Base-by-base conservation (phyloP, 306 rosid genomes). In the Mucuna pruriens region DNA sequence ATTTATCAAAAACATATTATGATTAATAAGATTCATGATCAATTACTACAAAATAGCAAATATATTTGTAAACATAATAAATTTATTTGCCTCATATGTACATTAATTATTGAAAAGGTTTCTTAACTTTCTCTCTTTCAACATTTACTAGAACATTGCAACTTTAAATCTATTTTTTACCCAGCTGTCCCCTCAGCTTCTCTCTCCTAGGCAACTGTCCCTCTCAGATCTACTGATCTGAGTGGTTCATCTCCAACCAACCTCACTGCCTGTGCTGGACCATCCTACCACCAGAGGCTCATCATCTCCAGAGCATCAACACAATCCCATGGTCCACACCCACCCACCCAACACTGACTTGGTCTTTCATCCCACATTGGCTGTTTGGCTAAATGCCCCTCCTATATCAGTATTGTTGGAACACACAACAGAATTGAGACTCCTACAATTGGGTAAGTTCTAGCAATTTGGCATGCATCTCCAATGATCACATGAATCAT, bases 311-410 rank as follows among this genome's bases (percentile, higher is more conserved):
- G 54, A 36, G 40, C 65, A 77, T 34, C 19, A 39, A 45, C 9
- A 11, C 7, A 17, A 20, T 45, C 31, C 19, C 55, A 49, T 1
- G 44, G n/a, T n/a, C n/a, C n/a, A n/a, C n/a, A n/a, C 80, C 52
- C 76, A 82, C 23, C 23, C 62, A 75, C 76, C 81, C 76, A 75
- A 52, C 42, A 20, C 39, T 74, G 34, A 23, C 51, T 65, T 22
- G 0, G 68, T 67, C 66, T 17, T 22, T 52, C 76, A 42, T 17
- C 76, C 61, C 40, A 38, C 20, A 6, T 19, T 26, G 26, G 48
- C 52, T 20, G 51, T 60, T 70, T 33, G 13, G 25, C 57, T 60
- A 63, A 51, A 33, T 16, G 19, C 20, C 48, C 29, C 16, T 46
- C 23, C 12, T 2, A 63, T 2, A 80, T 61, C 45, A 26, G 19